Evolutionary conservation across 805 yeast genomes (phyloP).

Genomic region (Candida sithepensis): DNA sequence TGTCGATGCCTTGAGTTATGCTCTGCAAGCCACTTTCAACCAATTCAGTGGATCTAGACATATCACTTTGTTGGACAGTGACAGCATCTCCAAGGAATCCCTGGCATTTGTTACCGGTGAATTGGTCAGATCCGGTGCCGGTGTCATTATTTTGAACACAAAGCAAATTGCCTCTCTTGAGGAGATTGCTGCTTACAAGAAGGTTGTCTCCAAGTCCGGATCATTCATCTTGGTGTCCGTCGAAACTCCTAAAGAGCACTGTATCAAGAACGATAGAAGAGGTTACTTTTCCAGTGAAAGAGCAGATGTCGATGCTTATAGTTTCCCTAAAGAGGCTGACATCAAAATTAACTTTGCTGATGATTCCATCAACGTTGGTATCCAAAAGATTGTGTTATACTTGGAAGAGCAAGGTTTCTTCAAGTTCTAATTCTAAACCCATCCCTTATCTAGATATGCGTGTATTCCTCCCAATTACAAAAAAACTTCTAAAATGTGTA

Average conservation of each 20-base stretch:
- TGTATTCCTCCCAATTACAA: not conserved
- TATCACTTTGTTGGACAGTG: slow-evolving; percentile 50
- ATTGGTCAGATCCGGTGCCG: slow-evolving; percentile 85
- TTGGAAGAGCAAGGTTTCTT: slow-evolving; percentile 85
- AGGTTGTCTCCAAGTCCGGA: slow-evolving; percentile 45
- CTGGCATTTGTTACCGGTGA: slow-evolving; percentile 68
- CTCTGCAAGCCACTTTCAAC: slow-evolving; percentile 85
- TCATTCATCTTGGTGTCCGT: slow-evolving; percentile 50
- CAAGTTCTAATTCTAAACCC: slow-evolving; percentile 33
- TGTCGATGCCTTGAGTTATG: slow-evolving; percentile 66
- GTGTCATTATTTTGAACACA: slow-evolving; percentile 67
- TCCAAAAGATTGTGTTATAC: slow-evolving; percentile 67
- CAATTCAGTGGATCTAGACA: slow-evolving; percentile 85
- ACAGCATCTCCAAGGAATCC: slow-evolving; percentile 30
- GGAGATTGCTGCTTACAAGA: slow-evolving; percentile 40
- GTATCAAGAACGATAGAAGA: slow-evolving; percentile 45
- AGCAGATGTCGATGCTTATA: slow-evolving; percentile 46
- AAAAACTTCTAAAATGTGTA: too few relatives aligned
- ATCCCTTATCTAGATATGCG: not conserved
- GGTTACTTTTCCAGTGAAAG: slow-evolving; percentile 45
- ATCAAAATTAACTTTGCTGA: slow-evolving; percentile 52
- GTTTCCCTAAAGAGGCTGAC: slow-evolving; percentile 50
- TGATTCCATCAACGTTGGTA: slow-evolving; percentile 62
- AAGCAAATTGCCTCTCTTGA: slow-evolving; percentile 40
- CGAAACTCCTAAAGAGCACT: slow-evolving; percentile 43